These are phyloP conservation scores for Lyophyllum shimeji DNA, from an alignment of 768 basidiomycete species.

Conservation along the genomic window DNA sequence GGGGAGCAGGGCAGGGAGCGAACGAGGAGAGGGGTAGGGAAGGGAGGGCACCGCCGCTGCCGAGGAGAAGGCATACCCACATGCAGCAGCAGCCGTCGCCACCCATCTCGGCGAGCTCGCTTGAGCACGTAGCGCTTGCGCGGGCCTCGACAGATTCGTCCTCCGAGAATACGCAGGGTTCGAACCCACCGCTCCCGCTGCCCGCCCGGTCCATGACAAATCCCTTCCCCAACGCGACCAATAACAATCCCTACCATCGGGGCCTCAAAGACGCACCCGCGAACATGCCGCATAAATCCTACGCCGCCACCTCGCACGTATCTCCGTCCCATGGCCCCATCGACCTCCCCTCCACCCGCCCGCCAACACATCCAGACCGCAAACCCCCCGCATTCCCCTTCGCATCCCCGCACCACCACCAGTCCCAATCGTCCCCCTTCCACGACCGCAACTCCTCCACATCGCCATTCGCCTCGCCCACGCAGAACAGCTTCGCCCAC, in stretches of 20 bases:
- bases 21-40: conserved; percentile 1
- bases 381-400: conserved; percentile 23
- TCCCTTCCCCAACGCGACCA: conserved; percentile 1
- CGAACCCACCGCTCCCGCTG: conserved; percentile 4
- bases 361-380: conserved; percentile 59
- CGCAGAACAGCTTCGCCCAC: not conserved
- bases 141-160: conserved; percentile 4
- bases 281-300: not conserved
- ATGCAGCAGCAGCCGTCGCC: conserved; percentile 32
- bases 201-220: conserved; percentile 3
- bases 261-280: not conserved
- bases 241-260: conserved; percentile 14
- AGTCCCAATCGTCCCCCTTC: not conserved
- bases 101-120: conserved; percentile 40
- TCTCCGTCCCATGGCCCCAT: conserved; percentile 24
- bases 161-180: conserved; percentile 1
- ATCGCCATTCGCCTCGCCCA: conserved; percentile 13
- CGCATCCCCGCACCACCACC: not conserved
- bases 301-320: conserved; percentile 25
- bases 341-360: conserved; percentile 29
- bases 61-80: conserved; percentile 25
- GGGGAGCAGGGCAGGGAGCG: not conserved
- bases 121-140: conserved; percentile 48
- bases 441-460: no score
- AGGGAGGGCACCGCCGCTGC: conserved; percentile 26